phyloP scores from a whole-genome alignment of 225 moss, liverwort and hornwort genomes.

The Antitrichia curtipendula region DNA sequence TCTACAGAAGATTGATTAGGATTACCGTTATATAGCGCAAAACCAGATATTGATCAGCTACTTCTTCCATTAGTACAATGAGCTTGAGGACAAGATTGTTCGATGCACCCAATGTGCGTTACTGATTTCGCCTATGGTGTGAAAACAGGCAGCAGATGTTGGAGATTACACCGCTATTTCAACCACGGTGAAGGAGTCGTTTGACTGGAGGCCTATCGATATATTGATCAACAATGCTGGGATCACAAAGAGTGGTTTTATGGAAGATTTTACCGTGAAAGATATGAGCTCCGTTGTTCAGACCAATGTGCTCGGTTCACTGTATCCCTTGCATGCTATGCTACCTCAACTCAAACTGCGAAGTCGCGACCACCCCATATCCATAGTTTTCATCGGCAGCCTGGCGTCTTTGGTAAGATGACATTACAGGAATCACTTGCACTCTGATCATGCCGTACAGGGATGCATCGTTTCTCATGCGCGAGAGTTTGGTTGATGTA shows the following conservation, averaged over 20 bases:
- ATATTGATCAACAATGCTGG: conserved; percentile 79
- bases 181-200: conserved; percentile 42
- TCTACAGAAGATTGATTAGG: not conserved
- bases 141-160: conserved; percentile 66
- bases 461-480: not conserved
- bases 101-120: not conserved
- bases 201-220: conserved; percentile 71
- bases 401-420: conserved; percentile 74
- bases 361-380: conserved; percentile 59
- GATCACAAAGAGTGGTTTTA: conserved; percentile 63
- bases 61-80: not conserved
- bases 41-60: not conserved
- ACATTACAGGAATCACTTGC: not conserved
- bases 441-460: not conserved
- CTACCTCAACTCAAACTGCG: conserved; percentile 75
- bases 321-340: conserved; percentile 60
- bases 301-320: conserved; percentile 72
- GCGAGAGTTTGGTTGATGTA: not conserved
- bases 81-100: not conserved
- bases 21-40: not conserved
- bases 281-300: conserved; percentile 57
- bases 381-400: conserved; percentile 69
- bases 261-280: conserved; percentile 47
- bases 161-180: conserved; percentile 53
- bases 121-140: not conserved